A percentile compares a stretch with the other conserved stretches of the same genome.
These are phyloP conservation scores for Penicillium paradoxum DNA, from an alignment of 495 filamentous ascomycete species.

Conservation along the genomic window DNA sequence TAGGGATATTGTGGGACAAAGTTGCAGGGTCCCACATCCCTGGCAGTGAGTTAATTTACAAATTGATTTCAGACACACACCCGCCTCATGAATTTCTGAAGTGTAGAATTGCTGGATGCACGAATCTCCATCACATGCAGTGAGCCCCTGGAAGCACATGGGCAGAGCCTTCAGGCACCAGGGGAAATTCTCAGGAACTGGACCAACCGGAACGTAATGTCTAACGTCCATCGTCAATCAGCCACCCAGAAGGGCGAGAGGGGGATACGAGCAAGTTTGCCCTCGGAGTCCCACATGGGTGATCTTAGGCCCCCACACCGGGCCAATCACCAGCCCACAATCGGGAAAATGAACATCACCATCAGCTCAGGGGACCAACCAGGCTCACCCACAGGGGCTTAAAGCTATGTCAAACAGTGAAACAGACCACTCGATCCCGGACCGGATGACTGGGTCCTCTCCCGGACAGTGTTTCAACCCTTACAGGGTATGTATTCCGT, in stretches of 20 bases:
- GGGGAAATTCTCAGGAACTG: constrained; percentile 3
- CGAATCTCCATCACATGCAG: neutral
- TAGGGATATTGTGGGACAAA: neutral
- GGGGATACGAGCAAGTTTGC: neutral
- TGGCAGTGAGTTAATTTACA: neutral
- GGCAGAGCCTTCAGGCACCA: constrained; percentile 3
- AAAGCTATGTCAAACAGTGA: constrained; percentile 5
- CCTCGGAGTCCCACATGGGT: constrained; percentile 6
- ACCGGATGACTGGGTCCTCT: neutral
- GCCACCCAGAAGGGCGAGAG: neutral
- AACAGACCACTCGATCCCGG: constrained; percentile 3
- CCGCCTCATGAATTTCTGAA: neutral
- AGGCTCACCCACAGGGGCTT: neutral
- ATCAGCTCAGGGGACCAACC: neutral
- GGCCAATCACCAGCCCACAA: constrained; percentile 1
- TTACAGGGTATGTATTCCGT: no score
- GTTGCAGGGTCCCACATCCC: neutral
- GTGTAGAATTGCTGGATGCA: neutral
- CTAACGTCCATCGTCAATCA: neutral
- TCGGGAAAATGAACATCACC: neutral
- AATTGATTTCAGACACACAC: neutral
- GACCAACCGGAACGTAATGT: neutral
- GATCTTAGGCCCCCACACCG: neutral
- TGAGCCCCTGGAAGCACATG: neutral
- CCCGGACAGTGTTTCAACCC: constrained; percentile 1